These are phyloP conservation scores for Fusarium chuoi DNA, from an alignment of 2,329 filamentous ascomycete genomes.

Conservation along the genomic window DNA sequence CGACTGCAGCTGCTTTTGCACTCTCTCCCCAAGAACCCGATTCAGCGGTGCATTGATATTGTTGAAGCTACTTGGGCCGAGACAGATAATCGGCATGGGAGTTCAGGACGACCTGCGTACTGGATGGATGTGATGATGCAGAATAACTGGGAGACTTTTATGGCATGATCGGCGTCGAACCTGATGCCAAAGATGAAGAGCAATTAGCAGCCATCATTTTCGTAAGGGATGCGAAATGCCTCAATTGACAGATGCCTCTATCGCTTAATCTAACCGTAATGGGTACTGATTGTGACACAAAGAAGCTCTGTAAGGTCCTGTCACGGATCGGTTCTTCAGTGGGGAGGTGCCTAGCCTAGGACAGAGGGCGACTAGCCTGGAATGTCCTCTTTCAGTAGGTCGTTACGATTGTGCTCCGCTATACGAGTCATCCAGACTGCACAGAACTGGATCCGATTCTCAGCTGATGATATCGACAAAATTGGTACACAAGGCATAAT, in stretches of 20 bases:
- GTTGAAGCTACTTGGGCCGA: not conserved
- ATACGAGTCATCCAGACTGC: slow-evolving; percentile 49
- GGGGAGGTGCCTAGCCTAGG: not conserved
- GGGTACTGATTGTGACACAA: not conserved
- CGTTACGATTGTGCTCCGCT: not conserved
- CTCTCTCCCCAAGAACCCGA: not conserved
- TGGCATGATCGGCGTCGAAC: not conserved
- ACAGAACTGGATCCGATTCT: slow-evolving; percentile 83
- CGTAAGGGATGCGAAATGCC: not conserved
- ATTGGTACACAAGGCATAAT: slow-evolving; percentile 78
- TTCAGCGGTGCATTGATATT: not conserved
- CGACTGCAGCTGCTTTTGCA: not conserved
- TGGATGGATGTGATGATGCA: not conserved
- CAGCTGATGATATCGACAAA: slow-evolving; percentile 87
- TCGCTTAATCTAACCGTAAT: not conserved
- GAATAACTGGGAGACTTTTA: not conserved
- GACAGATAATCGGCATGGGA: not conserved
- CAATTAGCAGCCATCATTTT: fast-evolving
- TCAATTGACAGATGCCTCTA: not conserved
- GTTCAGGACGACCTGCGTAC: not conserved
- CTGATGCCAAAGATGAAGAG: not conserved
- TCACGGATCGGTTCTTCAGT: fast-evolving
- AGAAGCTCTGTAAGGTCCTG: no score
- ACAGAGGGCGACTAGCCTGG: not conserved
- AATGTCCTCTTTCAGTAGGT: not conserved